Conservation (phyloP, 306 rosid species). For the Cucumis melo region DNA sequence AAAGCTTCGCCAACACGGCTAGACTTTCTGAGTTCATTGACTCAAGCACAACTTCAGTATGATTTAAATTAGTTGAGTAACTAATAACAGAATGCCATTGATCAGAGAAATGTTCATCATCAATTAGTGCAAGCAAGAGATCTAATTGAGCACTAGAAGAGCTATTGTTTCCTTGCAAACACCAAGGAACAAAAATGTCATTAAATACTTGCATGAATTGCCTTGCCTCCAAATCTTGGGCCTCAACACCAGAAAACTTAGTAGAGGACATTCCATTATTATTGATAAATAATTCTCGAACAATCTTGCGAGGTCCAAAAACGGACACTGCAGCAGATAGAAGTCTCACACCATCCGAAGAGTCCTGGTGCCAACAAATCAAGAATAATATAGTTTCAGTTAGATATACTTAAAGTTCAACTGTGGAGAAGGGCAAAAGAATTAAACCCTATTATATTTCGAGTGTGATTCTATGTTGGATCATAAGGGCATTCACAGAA, state of each 20-base stretch:
- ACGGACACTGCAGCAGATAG: constrained; percentile 51
- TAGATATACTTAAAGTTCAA: constrained; percentile 2
- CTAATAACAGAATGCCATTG: constrained; percentile 60
- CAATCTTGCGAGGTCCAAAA: constrained; percentile 65
- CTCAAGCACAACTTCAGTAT: constrained; percentile 26
- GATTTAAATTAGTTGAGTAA: constrained; percentile 33
- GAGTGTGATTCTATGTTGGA: neutral
- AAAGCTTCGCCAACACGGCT: constrained; percentile 52
- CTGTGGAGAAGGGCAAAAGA: neutral
- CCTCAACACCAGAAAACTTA: constrained; percentile 22
- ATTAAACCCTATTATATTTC: neutral
- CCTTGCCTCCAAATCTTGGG: constrained; percentile 22
- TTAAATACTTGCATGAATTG: constrained; percentile 64
- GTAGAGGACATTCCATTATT: constrained; percentile 18
- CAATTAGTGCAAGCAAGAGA: constrained; percentile 62
- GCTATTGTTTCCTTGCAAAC: constrained; percentile 39
- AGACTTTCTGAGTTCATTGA: constrained; percentile 36
- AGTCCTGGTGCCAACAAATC: constrained; percentile 38
- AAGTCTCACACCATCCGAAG: constrained; percentile 52
- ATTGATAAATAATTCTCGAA: constrained; percentile 40
- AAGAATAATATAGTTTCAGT: neutral
- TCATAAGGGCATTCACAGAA: neutral
- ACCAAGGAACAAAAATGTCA: constrained; percentile 74
- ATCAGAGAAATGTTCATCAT: constrained; percentile 67
- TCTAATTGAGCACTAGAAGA: constrained; percentile 56